Percentiles rank a stretch among this genome's conserved stretches.
Conservation (phyloP, 202 grass and related monocot genomes). For the Digitaria exilis region DNA sequence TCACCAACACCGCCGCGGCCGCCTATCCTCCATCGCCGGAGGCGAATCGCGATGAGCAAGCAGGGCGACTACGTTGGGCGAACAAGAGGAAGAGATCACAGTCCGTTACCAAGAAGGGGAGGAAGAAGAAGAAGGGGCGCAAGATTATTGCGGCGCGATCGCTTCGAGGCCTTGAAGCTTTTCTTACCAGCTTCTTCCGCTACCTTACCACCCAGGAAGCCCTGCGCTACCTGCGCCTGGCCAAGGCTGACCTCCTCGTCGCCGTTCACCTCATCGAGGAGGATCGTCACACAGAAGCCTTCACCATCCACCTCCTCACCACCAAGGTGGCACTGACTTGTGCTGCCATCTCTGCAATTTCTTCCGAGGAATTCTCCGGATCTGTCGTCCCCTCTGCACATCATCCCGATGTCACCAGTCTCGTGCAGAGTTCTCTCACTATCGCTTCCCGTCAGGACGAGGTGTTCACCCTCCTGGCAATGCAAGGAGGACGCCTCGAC, state of each 20-base stretch:
- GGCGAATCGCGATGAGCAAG: too few relatives aligned
- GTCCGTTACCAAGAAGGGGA: too few relatives aligned
- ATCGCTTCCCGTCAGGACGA: neutral
- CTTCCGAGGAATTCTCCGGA: neutral
- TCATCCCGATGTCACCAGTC: neutral
- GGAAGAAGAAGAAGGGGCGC: too few relatives aligned
- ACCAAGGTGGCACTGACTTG: neutral
- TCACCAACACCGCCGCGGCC: neutral
- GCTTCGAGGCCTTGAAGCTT: neutral
- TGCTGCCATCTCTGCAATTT: neutral
- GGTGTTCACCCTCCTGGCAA: neutral
- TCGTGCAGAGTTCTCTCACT: neutral
- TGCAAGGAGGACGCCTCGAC: neutral
- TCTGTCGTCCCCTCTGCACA: neutral
- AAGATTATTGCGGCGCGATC: neutral
- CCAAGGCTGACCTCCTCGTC: slow-evolving; percentile 9
- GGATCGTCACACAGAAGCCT: neutral
- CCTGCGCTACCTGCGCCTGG: neutral
- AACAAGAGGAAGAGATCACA: neutral
- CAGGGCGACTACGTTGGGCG: too few relatives aligned
- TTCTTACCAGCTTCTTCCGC: neutral
- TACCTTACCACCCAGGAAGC: neutral
- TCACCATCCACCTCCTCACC: neutral
- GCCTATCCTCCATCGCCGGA: neutral
- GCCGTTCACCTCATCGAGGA: slow-evolving; percentile 8